phyloP scores from a whole-genome alignment of 805 yeast species.

The Wickerhamiella hasegawae region DNA sequence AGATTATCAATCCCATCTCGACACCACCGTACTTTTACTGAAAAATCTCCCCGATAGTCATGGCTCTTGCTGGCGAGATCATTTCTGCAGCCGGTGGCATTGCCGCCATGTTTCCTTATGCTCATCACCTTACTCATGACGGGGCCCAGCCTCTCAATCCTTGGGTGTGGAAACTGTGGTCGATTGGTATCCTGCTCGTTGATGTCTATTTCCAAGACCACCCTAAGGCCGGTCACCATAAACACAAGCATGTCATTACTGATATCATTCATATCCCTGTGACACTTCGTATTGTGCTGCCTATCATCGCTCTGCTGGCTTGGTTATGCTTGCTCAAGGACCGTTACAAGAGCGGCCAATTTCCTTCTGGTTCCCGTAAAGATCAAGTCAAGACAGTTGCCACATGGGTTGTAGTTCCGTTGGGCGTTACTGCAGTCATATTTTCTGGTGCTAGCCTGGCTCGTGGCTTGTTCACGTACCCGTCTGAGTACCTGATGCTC shows the following conservation, averaged over 20 bases:
- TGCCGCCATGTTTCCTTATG: background rate
- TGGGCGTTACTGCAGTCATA: background rate
- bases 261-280: slow-evolving; percentile 2
- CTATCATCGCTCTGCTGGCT: background rate
- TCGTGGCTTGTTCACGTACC: background rate
- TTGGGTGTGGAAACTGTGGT: background rate
- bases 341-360: background rate
- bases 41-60: no score
- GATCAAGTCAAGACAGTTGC: background rate
- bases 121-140: background rate
- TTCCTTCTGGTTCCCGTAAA: background rate
- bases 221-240: background rate
- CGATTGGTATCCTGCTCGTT: background rate
- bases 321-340: background rate
- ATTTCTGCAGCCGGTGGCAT: background rate
- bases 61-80: background rate
- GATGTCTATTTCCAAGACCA: slow-evolving; percentile 1
- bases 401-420: background rate
- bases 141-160: background rate
- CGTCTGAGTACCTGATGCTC: background rate
- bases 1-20: background rate
- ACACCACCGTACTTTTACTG: background rate
- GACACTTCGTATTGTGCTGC: background rate
- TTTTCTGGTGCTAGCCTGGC: background rate
- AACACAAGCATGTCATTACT: slow-evolving; percentile 2